A percentile compares a stretch with the other conserved stretches of the same genome.
Evolutionary conservation across 2,329 filamentous ascomycete genomes (phyloP).

Genomic region (Cryphonectria radicalis): DNA sequence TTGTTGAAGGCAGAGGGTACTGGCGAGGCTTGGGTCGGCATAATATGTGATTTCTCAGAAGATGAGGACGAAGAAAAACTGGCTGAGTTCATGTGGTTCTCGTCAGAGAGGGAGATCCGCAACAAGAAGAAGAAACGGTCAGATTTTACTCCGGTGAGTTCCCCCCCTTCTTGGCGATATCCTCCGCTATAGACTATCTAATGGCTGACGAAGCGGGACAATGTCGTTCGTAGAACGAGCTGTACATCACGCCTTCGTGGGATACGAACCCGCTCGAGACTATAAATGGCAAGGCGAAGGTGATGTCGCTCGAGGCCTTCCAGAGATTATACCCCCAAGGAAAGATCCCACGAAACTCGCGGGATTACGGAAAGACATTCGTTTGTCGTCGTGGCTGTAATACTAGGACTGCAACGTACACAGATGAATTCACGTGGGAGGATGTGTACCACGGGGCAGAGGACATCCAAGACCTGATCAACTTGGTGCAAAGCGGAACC

Average conservation of each 20-base stretch:
- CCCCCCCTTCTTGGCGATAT: not conserved
- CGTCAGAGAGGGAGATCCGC: constrained; percentile 84
- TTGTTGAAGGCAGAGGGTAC: constrained; percentile 85
- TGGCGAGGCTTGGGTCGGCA: constrained; percentile 89
- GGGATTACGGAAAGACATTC: constrained; percentile 83
- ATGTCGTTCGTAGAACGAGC: constrained; percentile 67
- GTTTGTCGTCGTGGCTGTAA: constrained; percentile 90
- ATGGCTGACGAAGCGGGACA: not conserved
- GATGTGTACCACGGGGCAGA: constrained; percentile 72
- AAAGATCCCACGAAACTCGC: constrained; percentile 71
- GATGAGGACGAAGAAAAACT: constrained; percentile 77
- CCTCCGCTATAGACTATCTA: not conserved
- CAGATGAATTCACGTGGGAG: constrained; percentile 91
- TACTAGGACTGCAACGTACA: constrained; percentile 86
- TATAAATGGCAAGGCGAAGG: constrained; percentile 85
- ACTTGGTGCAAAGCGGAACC: constrained; percentile 72
- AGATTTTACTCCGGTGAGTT: constrained; percentile 71
- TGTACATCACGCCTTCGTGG: constrained; percentile 87
- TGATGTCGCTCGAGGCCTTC: constrained; percentile 76
- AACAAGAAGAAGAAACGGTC: constrained; percentile 80
- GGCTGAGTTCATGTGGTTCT: constrained; percentile 95
- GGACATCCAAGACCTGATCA: constrained; percentile 67
- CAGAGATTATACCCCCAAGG: constrained; percentile 72
- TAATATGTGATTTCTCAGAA: constrained; percentile 82
- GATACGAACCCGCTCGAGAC: constrained; percentile 86